A percentile compares a stretch with the other conserved stretches of the same genome.
phyloP scores from a whole-genome alignment of 2,329 filamentous ascomycete species.

The Microcyclospora tardicrescens region DNA sequence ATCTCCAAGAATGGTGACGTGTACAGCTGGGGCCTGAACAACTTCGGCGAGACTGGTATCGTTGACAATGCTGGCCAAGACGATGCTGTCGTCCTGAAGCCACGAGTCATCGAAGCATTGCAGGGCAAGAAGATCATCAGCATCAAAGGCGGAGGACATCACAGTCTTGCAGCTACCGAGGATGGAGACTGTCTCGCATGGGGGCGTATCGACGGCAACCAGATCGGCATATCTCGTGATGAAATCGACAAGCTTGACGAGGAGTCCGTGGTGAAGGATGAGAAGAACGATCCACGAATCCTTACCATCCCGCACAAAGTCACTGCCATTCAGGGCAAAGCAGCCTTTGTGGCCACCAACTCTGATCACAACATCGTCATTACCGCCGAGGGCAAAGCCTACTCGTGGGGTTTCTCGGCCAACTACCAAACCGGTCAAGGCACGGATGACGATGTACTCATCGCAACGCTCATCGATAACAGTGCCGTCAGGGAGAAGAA shows the following conservation, averaged over 20 bases:
- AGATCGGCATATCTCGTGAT: slow-evolving; percentile 36
- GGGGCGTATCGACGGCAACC: slow-evolving; percentile 47
- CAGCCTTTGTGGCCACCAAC: slow-evolving; percentile 34
- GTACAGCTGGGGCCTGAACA: slow-evolving; percentile 77
- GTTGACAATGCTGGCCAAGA: slow-evolving; percentile 48
- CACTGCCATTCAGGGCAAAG: slow-evolving; percentile 43
- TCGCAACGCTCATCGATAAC: slow-evolving; percentile 72
- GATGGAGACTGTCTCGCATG: slow-evolving; percentile 45
- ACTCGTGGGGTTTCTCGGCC: slow-evolving; percentile 67
- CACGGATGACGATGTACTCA: slow-evolving; percentile 63
- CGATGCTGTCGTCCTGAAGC: slow-evolving; percentile 56
- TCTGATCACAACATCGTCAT: slow-evolving; percentile 64
- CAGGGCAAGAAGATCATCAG: slow-evolving; percentile 47
- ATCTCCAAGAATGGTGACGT: slow-evolving; percentile 55
- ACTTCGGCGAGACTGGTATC: slow-evolving; percentile 67
- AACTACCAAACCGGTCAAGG: slow-evolving; percentile 74
- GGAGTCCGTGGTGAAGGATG: slow-evolving; percentile 46
- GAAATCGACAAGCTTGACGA: slow-evolving; percentile 39
- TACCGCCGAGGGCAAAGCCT: slow-evolving; percentile 54
- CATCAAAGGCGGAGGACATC: slow-evolving; percentile 58
- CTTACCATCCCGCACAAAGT: slow-evolving; percentile 51
- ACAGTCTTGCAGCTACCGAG: slow-evolving; percentile 44
- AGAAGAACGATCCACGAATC: slow-evolving; percentile 57
- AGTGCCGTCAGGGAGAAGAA: slow-evolving; percentile 53
- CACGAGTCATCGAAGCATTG: slow-evolving; percentile 53